Conservation (phyloP, 768 basidiomycete species). For the Rhodotorula toruloides region DNA sequence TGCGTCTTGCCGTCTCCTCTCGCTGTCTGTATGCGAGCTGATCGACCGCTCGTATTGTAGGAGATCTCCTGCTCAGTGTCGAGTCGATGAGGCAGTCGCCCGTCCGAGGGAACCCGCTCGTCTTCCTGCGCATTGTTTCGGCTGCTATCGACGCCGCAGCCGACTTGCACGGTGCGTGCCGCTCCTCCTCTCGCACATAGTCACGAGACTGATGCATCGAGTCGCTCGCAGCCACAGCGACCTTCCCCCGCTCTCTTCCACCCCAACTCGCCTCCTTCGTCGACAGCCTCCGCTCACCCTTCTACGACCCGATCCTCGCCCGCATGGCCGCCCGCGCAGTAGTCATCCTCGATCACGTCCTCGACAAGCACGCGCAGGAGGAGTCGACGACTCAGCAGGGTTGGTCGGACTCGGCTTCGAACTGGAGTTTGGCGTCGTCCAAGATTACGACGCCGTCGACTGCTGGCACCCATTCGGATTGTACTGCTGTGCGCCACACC, state of each 20-base stretch:
- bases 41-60: neutral
- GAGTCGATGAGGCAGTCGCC: neutral
- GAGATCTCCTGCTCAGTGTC: neutral
- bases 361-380: no score
- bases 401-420: neutral
- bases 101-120: neutral
- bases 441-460: neutral
- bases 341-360: neutral
- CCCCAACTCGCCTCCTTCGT: neutral
- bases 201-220: no score
- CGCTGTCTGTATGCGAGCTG: neutral
- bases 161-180: neutral
- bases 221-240: no score
- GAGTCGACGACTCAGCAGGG: no score
- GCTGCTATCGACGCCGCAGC: neutral
- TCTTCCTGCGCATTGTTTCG: conserved; percentile 9
- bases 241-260: no score
- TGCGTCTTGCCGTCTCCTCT: neutral
- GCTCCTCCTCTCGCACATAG: no score
- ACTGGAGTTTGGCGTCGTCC: neutral
- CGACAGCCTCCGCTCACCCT: neutral
- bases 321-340: conserved; percentile 1
- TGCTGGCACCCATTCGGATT: neutral
- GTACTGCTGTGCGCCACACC: neutral
- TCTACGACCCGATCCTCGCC: neutral